Evolutionary conservation across 306 rosid species (phyloP).

Genomic region (Nissolia schottii): DNA sequence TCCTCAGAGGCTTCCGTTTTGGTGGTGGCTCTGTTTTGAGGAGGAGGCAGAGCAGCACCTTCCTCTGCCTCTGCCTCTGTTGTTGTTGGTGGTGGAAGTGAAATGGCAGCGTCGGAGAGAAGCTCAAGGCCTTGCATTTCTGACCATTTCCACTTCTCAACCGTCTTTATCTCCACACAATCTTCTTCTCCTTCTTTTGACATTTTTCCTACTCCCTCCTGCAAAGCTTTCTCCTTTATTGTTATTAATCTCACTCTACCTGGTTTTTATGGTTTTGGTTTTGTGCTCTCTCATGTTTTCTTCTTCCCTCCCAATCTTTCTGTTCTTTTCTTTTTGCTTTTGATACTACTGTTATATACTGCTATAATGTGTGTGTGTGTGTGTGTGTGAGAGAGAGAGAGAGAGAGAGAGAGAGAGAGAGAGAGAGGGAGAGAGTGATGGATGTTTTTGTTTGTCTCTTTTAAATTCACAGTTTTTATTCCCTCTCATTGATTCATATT

Average conservation of each 20-base stretch:
- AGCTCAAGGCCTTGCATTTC: conserved; percentile 99
- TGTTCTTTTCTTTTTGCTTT: not conserved
- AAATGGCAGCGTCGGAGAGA: conserved; percentile 30
- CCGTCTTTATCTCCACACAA: conserved; percentile 73
- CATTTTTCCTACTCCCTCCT: conserved; percentile 48
- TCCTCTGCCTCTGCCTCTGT: not conserved
- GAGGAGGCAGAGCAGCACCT: not conserved
- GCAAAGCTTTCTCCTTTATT: conserved; percentile 29
- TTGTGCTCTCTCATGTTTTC: conserved; percentile 21
- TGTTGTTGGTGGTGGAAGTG: conserved; percentile 29
- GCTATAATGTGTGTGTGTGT: no score
- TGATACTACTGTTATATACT: no score
- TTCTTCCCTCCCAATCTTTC: not conserved
- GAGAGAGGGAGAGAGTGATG: no score
- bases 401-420: no score
- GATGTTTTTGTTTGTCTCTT: no score
- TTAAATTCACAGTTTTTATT: no score
- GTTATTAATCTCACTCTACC: conserved; percentile 30
- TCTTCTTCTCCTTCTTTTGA: conserved; percentile 50
- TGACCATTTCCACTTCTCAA: conserved; percentile 99
- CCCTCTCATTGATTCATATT: no score
- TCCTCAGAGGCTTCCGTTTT: conserved; percentile 41
- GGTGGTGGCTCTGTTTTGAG: not conserved
- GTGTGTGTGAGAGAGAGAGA: no score
- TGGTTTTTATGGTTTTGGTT: not conserved